phyloP scores from a whole-genome alignment of 495 filamentous ascomycete species.

The Poronia punctata region DNA sequence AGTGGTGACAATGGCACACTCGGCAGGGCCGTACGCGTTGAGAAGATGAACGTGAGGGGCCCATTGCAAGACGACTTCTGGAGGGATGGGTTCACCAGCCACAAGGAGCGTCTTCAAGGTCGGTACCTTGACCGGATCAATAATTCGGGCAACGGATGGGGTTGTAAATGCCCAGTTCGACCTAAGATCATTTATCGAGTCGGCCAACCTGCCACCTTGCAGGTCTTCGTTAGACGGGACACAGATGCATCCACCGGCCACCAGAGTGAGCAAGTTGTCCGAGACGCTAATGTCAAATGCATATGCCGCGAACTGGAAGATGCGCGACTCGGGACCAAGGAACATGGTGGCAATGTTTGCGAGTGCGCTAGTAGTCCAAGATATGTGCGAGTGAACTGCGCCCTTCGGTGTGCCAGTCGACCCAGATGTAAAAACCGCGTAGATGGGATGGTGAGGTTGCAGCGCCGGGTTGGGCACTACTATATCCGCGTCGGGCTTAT shows the following conservation, averaged over 20 bases:
- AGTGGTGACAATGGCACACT: slow-evolving; percentile 5
- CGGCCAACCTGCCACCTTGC: slow-evolving; percentile 26
- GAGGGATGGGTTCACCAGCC: slow-evolving; percentile 14
- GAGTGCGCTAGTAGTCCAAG: background rate
- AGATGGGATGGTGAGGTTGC: no score
- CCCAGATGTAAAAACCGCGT: slow-evolving; percentile 43
- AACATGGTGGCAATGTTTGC: slow-evolving; percentile 8
- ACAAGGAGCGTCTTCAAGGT: slow-evolving; percentile 20
- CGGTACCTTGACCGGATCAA: slow-evolving; percentile 25
- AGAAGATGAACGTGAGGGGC: background rate
- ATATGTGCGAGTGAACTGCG: slow-evolving; percentile 24
- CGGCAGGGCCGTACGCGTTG: slow-evolving; percentile 2
- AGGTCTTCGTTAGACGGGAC: slow-evolving; percentile 47
- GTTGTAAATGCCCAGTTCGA: slow-evolving; percentile 22
- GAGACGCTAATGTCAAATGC: slow-evolving; percentile 52
- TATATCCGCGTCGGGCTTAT: slow-evolving; percentile 5
- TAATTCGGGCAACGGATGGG: slow-evolving; percentile 11
- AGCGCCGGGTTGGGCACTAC: slow-evolving; percentile 21
- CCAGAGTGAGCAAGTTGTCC: slow-evolving; percentile 49
- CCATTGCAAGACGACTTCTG: slow-evolving; percentile 1
- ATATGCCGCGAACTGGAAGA: slow-evolving; percentile 52
- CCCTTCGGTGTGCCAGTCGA: slow-evolving; percentile 33
- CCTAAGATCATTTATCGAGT: slow-evolving; percentile 16
- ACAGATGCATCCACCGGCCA: slow-evolving; percentile 54
- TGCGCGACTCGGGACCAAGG: slow-evolving; percentile 34